Base-by-base conservation (phyloP, 2,329 filamentous ascomycete species). In the Teratosphaeria zuluensis region DNA sequence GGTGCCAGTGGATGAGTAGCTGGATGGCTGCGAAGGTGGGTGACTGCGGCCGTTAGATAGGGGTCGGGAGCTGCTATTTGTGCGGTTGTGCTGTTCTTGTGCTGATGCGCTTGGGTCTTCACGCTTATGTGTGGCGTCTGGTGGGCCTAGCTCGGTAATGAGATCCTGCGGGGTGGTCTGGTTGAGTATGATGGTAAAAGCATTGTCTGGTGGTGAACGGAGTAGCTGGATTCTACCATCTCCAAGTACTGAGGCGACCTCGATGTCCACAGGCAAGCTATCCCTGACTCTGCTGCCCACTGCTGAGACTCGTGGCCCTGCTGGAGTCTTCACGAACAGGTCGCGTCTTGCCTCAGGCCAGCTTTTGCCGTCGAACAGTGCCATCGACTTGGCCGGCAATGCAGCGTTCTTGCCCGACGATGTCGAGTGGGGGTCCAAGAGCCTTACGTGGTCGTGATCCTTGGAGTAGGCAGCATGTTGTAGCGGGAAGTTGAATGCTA, bases 101-200 rank as follows among this genome's bases (percentile, higher is more conserved):
- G 61, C 56, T 2, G 42, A 7, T 2, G 52, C 42, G 9, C 19
- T 31, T 21, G 19, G 51, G 16, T 61, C 89, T 84, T 68, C 65
- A 14, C 69, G 66, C 57, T 69, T 70, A 73, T 96, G 96, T 52
- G 95, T 95, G 21, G 92, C 90, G 71, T 96, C 92, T 1, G 94
- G 94, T 4, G 94, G 90, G 0, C 94, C 94, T 7, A 99, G 81
- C 68, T 96, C 92, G 59, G 89, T 87, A 21, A 97, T 84, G 2
- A 99, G 77, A 65, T 97, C 91, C 75, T 99, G 94, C 0, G 91
- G 89, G 1, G 90, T 95, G 0, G 92, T 97, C 69, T 94, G 85
- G 53, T 90, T 90, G 0, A 99, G 78, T 2, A 79, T 80, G 57
- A 99, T 87, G 76, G 82, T 85, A 59, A 91, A 84, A 28, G 24